phyloP scores from a whole-genome alignment of 306 rosid genomes.

The Prunus mume region DNA sequence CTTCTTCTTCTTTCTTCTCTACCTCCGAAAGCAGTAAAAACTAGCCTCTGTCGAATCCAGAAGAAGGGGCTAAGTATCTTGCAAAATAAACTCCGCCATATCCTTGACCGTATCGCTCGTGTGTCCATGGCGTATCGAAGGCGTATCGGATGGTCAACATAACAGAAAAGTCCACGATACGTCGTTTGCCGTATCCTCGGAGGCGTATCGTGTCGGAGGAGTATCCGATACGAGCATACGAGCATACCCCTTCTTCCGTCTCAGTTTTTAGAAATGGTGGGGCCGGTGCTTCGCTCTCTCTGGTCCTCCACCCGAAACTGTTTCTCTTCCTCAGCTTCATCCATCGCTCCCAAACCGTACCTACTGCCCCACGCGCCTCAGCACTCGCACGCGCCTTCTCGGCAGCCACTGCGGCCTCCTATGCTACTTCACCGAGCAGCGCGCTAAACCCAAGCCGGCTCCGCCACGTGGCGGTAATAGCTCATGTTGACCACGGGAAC shows the following conservation, averaged over 20 bases:
- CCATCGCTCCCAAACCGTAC: slow-evolving; percentile 15
- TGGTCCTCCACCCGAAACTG: slow-evolving; percentile 61
- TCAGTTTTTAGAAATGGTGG: slow-evolving; percentile 52
- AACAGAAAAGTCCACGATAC: too few relatives aligned
- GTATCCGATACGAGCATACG: too few relatives aligned
- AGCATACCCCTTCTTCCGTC: background rate
- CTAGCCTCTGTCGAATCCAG: too few relatives aligned
- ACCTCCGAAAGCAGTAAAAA: too few relatives aligned
- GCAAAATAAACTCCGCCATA: too few relatives aligned
- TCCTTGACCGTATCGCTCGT: too few relatives aligned
- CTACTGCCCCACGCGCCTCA: slow-evolving; percentile 20
- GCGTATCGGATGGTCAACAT: too few relatives aligned
- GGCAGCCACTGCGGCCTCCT: slow-evolving; percentile 39
- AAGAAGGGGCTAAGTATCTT: too few relatives aligned
- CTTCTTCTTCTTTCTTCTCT: too few relatives aligned
- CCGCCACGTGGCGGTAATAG: slow-evolving; percentile 91
- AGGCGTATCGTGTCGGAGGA: too few relatives aligned
- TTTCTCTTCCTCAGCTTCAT: slow-evolving; percentile 31
- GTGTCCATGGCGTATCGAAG: too few relatives aligned
- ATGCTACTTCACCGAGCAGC: slow-evolving; percentile 26
- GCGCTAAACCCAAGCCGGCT: slow-evolving; percentile 62
- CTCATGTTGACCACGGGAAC: slow-evolving; percentile 98
- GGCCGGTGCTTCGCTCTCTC: slow-evolving; percentile 70
- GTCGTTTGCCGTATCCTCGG: too few relatives aligned
- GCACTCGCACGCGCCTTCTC: slow-evolving; percentile 53